Base-by-base conservation (phyloP, 225 moss, liverwort and hornwort genomes). In the Polytrichum formosum region DNA sequence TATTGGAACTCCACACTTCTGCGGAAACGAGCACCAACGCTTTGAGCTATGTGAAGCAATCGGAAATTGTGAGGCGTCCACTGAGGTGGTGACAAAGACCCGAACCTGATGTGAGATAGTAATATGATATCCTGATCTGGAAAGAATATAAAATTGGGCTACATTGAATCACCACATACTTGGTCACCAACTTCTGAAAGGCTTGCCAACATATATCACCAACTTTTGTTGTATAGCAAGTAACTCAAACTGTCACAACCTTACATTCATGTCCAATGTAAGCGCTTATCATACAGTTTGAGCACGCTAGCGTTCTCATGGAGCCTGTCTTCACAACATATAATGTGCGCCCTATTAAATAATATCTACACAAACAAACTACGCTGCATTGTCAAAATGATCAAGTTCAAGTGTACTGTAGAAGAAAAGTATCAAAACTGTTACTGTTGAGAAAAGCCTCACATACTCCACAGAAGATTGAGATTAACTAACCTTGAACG, bases 51-150 rank as follows among this genome's bases (percentile, higher is more conserved):
- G 87, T 55, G 73, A 87, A n/a, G 22, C 59, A 0, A 17, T 18
- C 2, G 86, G 86, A 29, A 78, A 63, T 25, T 87, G 87, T 62
- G 80, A 80, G 20, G 83, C 83, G 8, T 63, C 73, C 0, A 81
- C 80, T 3, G 78, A 87, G 28, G 70, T 83, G 26, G 68, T 72
- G 7, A 83, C 55, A 56, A 84, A 81, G 10, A 81, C 76, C 1
- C 60, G 74, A 10, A 83, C 71, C 0, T 7, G 53, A 26, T 10
- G 6, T 53, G 53, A 54, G 26, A 4, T 19, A 35, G 18, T 18
- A 18, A 20, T 65, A 29, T 5, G 21, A 7, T 19, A 8, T 65
- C 30, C n/a, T 65, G 29, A 19, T 29, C 10, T 18, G 29, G 2
- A 35, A 18, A 35, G 55, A 30, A 30, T 30, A 5, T 30, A 6